These are phyloP conservation scores for Crithidia fasciculata DNA, from an alignment of 208 protist genomes.

Conservation along the genomic window DNA sequence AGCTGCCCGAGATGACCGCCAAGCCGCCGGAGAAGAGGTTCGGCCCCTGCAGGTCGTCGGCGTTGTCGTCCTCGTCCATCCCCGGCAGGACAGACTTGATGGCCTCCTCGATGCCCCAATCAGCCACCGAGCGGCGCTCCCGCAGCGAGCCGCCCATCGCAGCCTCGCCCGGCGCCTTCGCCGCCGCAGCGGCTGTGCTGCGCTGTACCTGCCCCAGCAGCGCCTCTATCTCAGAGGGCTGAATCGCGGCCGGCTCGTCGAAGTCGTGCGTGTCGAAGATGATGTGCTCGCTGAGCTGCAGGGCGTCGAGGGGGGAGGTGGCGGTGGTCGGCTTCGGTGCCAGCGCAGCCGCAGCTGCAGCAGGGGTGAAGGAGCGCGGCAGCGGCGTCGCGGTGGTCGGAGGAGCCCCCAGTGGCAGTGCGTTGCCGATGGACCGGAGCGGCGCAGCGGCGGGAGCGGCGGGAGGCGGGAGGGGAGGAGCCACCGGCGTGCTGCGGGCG, in stretches of 20 bases:
- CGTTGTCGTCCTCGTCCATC: slow-evolving; percentile 42
- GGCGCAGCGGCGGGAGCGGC: background rate
- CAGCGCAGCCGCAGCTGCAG: background rate
- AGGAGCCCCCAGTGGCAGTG: background rate
- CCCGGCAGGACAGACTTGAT: slow-evolving; percentile 36
- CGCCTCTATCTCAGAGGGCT: slow-evolving; percentile 32
- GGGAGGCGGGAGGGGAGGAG: slow-evolving; percentile 1
- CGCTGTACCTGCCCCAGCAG: slow-evolving; percentile 39
- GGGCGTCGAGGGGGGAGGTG: slow-evolving; percentile 14
- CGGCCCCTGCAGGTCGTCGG: slow-evolving; percentile 21
- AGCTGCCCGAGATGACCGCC: slow-evolving; percentile 30
- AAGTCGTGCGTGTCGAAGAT: slow-evolving; percentile 26
- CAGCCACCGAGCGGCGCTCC: slow-evolving; percentile 30
- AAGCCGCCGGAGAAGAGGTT: slow-evolving; percentile 11
- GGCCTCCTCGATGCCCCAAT: slow-evolving; percentile 38
- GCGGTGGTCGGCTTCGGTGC: background rate
- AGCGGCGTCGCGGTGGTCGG: background rate
- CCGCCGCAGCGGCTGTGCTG: slow-evolving; percentile 12
- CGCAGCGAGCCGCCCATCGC: slow-evolving; percentile 27
- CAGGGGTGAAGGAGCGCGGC: slow-evolving; percentile 1
- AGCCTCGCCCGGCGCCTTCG: slow-evolving; percentile 9
- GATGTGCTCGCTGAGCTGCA: slow-evolving; percentile 22
- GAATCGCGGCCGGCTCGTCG: slow-evolving; percentile 17
- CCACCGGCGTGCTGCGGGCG: background rate
- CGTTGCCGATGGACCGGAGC: background rate